These are phyloP conservation scores for Thelonectria discophora DNA, from an alignment of 2,329 filamentous ascomycete species.

Conservation along the genomic window DNA sequence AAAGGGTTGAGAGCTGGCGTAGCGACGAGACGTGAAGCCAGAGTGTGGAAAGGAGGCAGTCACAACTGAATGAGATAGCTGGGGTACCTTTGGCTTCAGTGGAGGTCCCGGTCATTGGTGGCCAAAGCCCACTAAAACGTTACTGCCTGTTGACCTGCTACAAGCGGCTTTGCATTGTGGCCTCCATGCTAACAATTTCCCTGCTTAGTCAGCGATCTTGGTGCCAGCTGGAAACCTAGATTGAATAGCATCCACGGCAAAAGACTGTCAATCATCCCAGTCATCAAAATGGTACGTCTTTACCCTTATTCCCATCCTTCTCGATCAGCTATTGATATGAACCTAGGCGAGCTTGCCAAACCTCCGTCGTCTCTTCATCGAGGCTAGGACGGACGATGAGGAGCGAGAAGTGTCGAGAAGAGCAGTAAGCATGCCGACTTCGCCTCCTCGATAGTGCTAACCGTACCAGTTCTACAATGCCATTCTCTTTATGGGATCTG, in stretches of 20 bases:
- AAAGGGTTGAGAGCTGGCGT: slow-evolving; percentile 22
- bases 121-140: slow-evolving; percentile 24
- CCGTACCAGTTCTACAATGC: slow-evolving; percentile 89
- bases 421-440: slow-evolving; percentile 66
- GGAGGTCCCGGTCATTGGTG: background rate
- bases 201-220: slow-evolving; percentile 38
- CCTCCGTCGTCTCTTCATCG: slow-evolving; percentile 93
- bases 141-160: too few species aligned
- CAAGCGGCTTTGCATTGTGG: slow-evolving; percentile 33
- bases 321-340: slow-evolving; percentile 20
- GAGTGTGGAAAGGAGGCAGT: slow-evolving; percentile 36
- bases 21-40: slow-evolving; percentile 21
- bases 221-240: slow-evolving; percentile 4
- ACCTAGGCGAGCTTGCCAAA: slow-evolving; percentile 85
- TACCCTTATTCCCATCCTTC: background rate
- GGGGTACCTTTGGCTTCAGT: slow-evolving; percentile 18
- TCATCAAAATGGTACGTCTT: slow-evolving; percentile 31
- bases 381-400: slow-evolving; percentile 90
- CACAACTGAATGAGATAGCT: slow-evolving; percentile 33
- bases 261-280: too few species aligned
- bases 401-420: slow-evolving; percentile 94
- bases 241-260: background rate
- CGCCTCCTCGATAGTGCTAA: slow-evolving; percentile 14
- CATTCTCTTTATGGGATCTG: slow-evolving; percentile 94
- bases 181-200: slow-evolving; percentile 40